Evolutionary conservation across 768 basidiomycete genomes (phyloP).

Genomic region (Naganishia kalamii): DNA sequence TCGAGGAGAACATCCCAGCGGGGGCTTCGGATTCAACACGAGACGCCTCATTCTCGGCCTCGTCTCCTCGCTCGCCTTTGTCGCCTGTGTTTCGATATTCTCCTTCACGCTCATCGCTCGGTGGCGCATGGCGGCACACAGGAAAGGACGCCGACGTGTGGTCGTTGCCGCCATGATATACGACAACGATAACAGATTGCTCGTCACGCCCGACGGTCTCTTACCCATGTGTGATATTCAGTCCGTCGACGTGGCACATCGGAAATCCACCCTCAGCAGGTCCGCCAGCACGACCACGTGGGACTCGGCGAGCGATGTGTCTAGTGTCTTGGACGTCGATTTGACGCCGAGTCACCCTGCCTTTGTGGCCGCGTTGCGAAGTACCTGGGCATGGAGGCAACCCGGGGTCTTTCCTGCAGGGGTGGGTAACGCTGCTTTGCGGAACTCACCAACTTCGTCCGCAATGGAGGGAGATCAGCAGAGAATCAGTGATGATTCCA

Average conservation of each 20-base stretch:
- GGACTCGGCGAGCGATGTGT: constrained; percentile 26
- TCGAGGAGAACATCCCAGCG: neutral
- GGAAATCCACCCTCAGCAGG: neutral
- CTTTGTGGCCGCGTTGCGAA: constrained; percentile 43
- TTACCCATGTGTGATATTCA: constrained; percentile 46
- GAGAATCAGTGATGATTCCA: neutral
- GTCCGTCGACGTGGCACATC: constrained; percentile 22
- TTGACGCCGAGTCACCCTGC: constrained; percentile 44
- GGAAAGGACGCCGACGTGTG: constrained; percentile 36
- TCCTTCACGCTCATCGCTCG: constrained; percentile 39
- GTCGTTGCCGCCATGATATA: constrained; percentile 44
- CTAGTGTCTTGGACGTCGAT: constrained; percentile 45
- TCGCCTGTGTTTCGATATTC: constrained; percentile 41
- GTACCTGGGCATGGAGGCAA: constrained; percentile 45
- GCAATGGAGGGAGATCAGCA: neutral
- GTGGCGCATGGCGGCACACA: constrained; percentile 26
- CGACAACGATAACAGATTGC: constrained; percentile 40
- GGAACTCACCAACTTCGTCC: neutral
- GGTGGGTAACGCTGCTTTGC: neutral
- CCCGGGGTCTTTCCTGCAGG: constrained; percentile 21
- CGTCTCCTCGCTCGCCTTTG: constrained; percentile 41
- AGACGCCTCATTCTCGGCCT: constrained; percentile 43
- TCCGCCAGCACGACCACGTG: neutral
- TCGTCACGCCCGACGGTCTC: constrained; percentile 45
- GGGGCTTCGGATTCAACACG: constrained; percentile 19